Evolutionary conservation across 345 rosid species (phyloP), one percentile per base, ranked within the genome.

Genomic region (Populus euphratica): DNA sequence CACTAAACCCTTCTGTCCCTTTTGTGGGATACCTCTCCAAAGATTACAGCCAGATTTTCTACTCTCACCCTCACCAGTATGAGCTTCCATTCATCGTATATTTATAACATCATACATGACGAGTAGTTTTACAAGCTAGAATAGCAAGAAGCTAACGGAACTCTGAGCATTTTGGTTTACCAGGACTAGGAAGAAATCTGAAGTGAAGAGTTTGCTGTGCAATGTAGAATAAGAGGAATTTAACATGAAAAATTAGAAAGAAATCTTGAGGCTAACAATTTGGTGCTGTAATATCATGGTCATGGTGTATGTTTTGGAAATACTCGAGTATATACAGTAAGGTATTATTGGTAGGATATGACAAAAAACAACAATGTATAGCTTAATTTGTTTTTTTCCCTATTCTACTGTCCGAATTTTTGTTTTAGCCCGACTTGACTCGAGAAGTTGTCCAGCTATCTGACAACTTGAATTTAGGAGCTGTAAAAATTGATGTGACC

Each of bases 11-110:
- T 68, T 88, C 66, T 93, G 98, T 66, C 91, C 91, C 80, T 85
- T 88, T 65, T 93, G 98, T 78, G 97, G 97, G 78, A 78, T 94
- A 75, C 86, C 87, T 52, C 84, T 92, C 68, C 91, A 90, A 84
- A 89, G 94, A 88, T 80, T 78, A 62, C 91, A 83, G 70, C 93
- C 96, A 29, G 91, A 91, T 31, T 89, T 91, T 81, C 83, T 90
- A 38, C 90, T 91, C 70, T 89, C 93, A 21, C 83, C 88, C 65
- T 86, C 91, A 16, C 93, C 91, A 12, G 93, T 88, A 50, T 88
- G 52, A 75, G 70, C 21, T 68, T 52, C 10, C 5, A 7, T 64
- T 52, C 21, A 18, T 41, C 39, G 13, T 69, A 21, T 27, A 72
- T 33, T n/a, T 76, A 8, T 67, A 47, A 35, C 21, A 33, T 33